Evolutionary conservation across 805 yeast species (phyloP), one percentile per base, ranked within the genome.

Genomic region (Wickerhamiella allomyrinae): DNA sequence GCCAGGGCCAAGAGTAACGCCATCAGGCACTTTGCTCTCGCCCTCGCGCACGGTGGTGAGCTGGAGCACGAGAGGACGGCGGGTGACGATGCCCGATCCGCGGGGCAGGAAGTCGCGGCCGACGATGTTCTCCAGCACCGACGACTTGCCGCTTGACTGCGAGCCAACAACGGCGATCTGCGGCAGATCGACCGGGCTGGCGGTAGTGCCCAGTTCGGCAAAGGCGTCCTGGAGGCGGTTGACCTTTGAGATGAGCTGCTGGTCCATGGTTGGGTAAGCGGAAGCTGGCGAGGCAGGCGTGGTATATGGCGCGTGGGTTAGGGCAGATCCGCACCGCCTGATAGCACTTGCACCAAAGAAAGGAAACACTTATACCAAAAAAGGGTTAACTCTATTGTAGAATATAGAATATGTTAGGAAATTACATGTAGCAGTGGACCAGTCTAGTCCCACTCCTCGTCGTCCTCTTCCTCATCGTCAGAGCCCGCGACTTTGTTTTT

Each of bases 131-230:
- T 84, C 95, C 53, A 84, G 71, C 15, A 84, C 95, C 0, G 94
- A 83, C 20, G 89, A 79, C 63, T 84, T 84, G 49, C 95, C 95
- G 47, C 81, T 71, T 34, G 94, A 82, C 59, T 84, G 95, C 4
- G 94, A 83, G 33, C 95, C 95, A 36, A 84, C 94, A 19, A 84
- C 95, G n/a, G 95, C 84, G 56, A 85, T 85, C 61, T 85, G 95
- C 13, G 95, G 95, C 50, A 85, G 69, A 61, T 85, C 95, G 41
- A 85, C 85, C 11, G 94, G 93, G n/a, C 91, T 80, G 8, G 93
- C 74, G 20, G 93, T 91, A 22, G 87, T 87, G 20, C 96, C 97
- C 35, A 89, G 71, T 9, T 95, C 94, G 22, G 96, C 94, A 57
- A 91, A 73, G n/a, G 95, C 98, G 60, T 89, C 97, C 66, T 87